Percentiles rank a stretch among this genome's conserved stretches.
Evolutionary conservation across 257 asterid species (phyloP).

Genomic region (Scutellaria galericulata): DNA sequence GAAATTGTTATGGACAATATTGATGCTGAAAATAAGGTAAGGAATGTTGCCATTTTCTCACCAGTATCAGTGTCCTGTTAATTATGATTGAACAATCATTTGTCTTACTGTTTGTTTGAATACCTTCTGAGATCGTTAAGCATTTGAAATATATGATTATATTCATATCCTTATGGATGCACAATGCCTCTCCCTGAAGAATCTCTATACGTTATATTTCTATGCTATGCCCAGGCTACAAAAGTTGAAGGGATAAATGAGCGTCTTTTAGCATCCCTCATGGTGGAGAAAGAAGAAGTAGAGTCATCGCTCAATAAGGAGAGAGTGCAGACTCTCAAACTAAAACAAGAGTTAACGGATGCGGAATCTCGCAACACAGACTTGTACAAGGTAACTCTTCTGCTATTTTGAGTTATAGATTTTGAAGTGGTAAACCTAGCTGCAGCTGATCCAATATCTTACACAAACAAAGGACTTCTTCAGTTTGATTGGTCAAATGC

Average conservation of each 20-base stretch:
- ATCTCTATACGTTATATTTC: constrained; percentile 18
- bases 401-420: constrained; percentile 27
- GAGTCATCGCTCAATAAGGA: constrained; percentile 78
- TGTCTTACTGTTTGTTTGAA: constrained; percentile 28
- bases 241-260: constrained; percentile 67
- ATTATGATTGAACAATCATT: constrained; percentile 10
- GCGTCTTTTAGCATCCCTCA: constrained; percentile 55
- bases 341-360: constrained; percentile 73
- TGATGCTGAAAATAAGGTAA: constrained; percentile 70
- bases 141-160: background rate
- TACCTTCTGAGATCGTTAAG: constrained; percentile 21
- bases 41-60: constrained; percentile 23
- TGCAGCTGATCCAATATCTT: constrained; percentile 8
- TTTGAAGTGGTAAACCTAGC: constrained; percentile 15
- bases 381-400: constrained; percentile 73
- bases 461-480: constrained; percentile 2
- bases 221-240: constrained; percentile 51
- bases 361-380: constrained; percentile 76
- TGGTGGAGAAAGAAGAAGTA: constrained; percentile 74
- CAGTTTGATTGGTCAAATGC: constrained; percentile 1
- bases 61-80: constrained; percentile 15
- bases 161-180: constrained; percentile 17
- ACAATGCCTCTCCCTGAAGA: constrained; percentile 24
- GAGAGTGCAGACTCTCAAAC: constrained; percentile 63
- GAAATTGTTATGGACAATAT: constrained; percentile 64